Base-by-base conservation (phyloP, 1,139 yeast genomes). In the Candida mesenterica region DNA sequence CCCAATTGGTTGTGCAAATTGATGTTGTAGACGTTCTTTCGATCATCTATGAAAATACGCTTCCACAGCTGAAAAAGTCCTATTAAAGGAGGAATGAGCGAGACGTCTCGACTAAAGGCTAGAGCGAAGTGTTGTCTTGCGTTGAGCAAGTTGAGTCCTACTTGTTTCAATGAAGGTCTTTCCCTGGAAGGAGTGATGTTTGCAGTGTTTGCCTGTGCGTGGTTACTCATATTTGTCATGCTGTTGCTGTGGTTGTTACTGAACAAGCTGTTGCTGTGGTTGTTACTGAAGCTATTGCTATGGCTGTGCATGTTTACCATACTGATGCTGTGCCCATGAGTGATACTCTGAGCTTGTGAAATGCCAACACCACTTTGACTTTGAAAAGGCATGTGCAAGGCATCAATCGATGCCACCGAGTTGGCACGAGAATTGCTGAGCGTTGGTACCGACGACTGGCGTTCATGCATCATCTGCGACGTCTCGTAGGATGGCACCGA, bases 81-180 rank as follows among this genome's bases (percentile, higher is more conserved):
- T 15, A 77, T 50, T 8, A 80, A 52, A 5, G 86, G 77, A 1
- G 88, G 88, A 2, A 81, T 55, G 10, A 84, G 66, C 2, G 94
- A 84, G 16, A 86, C 62, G 49, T 85, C 95, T 42, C 94, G 65
- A 48, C 88, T 80, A 17, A 77, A 61, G 0, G 92, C 86, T 42
- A 89, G 68, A 7, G 85, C 72, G 45, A 85, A 74, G 53, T 86
- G 95, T 48, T 86, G 90, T 42, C 80, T 69, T 1, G 94, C 87
- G 46, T 82, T 82, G 39, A 87, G 65, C 41, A 83, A 75, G 48
- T 77, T 77, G 37, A 82, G 63, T 0, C 90, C 90, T 28, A 82
- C 58, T 28, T 66, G 65, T 51, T 82, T 82, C 36, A 56, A 45
- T 32, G 82, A 59, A 15, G 58, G 50, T 7, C 50, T 45, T 32